Conservation (phyloP, 768 basidiomycete genomes). For the Pholiota conissans region DNA sequence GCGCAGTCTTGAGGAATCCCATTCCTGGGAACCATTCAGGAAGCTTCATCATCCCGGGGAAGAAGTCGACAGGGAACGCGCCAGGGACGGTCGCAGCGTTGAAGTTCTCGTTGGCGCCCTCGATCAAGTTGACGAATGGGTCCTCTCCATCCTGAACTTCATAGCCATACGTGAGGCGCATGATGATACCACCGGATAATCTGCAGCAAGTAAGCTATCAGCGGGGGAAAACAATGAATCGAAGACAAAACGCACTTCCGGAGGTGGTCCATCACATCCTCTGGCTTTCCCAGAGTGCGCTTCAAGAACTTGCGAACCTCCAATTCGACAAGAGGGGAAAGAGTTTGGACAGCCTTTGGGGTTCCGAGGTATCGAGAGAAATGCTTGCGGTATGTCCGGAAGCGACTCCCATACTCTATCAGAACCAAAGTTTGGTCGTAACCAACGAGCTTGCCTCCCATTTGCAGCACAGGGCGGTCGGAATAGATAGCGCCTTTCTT, state of each 20-base stretch:
- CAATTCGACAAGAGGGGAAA: conserved; percentile 31
- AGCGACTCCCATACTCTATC: conserved; percentile 40
- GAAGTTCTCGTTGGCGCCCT: conserved; percentile 52
- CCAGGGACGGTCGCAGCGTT: conserved; percentile 50
- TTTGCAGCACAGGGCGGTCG: conserved; percentile 45
- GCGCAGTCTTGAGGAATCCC: conserved; percentile 48
- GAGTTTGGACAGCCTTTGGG: conserved; percentile 26
- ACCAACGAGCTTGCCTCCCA: conserved; percentile 52
- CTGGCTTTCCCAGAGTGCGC: conserved; percentile 31
- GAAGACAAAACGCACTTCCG: conserved; percentile 36
- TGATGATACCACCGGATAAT: conserved; percentile 52
- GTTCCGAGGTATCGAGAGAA: conserved; percentile 42
- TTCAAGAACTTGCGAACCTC: conserved; percentile 38
- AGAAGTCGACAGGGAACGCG: conserved; percentile 42
- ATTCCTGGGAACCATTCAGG: conserved; percentile 62
- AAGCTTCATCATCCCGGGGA: conserved; percentile 42
- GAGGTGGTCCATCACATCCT: conserved; percentile 33
- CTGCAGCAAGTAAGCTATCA: conserved; percentile 25
- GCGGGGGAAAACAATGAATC: no score
- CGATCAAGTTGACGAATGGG: conserved; percentile 51
- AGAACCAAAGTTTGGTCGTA: conserved; percentile 49
- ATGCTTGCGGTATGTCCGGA: conserved; percentile 43
- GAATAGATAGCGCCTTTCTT: conserved; percentile 48
- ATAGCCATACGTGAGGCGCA: conserved; percentile 57
- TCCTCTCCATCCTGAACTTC: conserved; percentile 53